Base-by-base conservation (phyloP, 1,284 basidiomycete species). In the Hypsizygus ulmarius region DNA sequence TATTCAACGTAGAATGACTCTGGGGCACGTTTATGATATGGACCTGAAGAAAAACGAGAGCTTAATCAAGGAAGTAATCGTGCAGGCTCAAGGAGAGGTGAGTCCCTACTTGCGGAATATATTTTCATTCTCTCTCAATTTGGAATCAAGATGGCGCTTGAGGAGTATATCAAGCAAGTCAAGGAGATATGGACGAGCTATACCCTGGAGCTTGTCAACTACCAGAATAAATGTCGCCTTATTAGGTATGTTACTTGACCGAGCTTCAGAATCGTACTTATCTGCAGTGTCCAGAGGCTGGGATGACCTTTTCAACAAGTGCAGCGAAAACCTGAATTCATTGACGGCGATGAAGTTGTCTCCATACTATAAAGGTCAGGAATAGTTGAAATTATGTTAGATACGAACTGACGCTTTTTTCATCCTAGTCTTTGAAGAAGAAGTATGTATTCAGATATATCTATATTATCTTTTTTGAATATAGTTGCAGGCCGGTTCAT, bases 51-150 rank as follows among this genome's bases (percentile, higher is more conserved):
- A 82, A 68, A 97, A 99, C 65, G 96, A 99, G 68, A 69, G 68
- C 4, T 63, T 86, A 39, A 95, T 99, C 70, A 96, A 94, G 65
- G 93, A 97, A 59, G 89, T 97, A 47, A 94, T 99, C 54, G 75
- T 92, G 16, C 95, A 97, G 69, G 97, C 97, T n/a, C 94, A 97
- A 62, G 97, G 97, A 66, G 97, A 99, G 77, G 90, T 90, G 57
- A 19, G 65, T 52, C 21, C 11, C 18, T 15, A 32, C 34, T 27
- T 21, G 35, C 15, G 32, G 29, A 50, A 34, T 59, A 21, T 44
- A 30, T 38, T 33, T 16, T 32, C 21, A 36, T 43, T 19, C 29
- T 39, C 35, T 46, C 43, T 55, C 14, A 21, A n/a, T 38, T 51
- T 14, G 28, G 18, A 53, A 25, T 25, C 21, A 25, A 92, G 84